Conservation (phyloP, 208 protist species). For the Acanthamoeba castellanii region DNA sequence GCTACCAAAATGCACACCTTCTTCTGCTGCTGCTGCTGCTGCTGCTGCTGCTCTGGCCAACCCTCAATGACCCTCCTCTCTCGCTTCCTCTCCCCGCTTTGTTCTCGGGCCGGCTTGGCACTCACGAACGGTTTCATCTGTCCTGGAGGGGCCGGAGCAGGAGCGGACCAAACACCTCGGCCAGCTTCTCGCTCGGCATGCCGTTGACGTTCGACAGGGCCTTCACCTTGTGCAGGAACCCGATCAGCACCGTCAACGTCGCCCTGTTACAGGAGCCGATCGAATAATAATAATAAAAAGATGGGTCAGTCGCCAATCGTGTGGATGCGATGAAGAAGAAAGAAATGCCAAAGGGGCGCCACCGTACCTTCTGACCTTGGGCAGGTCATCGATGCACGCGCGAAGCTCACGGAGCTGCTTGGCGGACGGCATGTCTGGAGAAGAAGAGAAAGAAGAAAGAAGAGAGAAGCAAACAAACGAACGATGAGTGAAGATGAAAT, state of each 20-base stretch:
- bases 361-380: constrained; percentile 60
- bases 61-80: too few relatives aligned
- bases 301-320: neutral
- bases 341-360: neutral
- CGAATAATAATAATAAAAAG: neutral
- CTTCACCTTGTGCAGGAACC: constrained; percentile 64
- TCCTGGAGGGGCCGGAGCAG: constrained; percentile 59
- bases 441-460: neutral
- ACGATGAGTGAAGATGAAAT: neutral
- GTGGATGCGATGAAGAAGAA: neutral
- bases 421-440: neutral
- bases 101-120: too few relatives aligned
- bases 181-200: constrained; percentile 48
- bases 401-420: constrained; percentile 29
- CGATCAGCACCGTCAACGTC: constrained; percentile 62
- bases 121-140: neutral
- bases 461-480: too few relatives aligned
- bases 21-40: too few relatives aligned
- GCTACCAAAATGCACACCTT: too few relatives aligned
- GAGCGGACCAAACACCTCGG: constrained; percentile 70
- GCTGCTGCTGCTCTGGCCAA: too few relatives aligned
- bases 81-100: too few relatives aligned
- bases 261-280: neutral
- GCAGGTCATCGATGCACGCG: constrained; percentile 35
- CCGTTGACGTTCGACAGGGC: neutral